Conservation (phyloP, 176 grass and related monocot genomes). For the Musa schizocarpa region DNA sequence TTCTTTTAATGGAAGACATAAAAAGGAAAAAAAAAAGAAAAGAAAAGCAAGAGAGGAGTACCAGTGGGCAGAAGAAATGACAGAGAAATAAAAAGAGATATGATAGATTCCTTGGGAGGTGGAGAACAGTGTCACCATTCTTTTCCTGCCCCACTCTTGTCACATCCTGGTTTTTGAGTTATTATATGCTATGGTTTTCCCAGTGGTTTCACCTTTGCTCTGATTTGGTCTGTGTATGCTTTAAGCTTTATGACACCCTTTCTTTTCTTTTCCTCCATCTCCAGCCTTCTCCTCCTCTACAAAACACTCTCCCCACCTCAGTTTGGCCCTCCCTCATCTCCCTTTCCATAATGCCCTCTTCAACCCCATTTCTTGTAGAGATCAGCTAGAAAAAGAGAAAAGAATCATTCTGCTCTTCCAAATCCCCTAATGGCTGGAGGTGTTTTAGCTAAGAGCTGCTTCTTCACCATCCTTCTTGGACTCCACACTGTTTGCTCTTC, state of each 20-base stretch:
- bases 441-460: slow-evolving; percentile 15
- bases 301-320: neutral
- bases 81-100: no score
- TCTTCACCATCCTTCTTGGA: slow-evolving; percentile 20
- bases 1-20: no score
- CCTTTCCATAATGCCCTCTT: slow-evolving; percentile 4
- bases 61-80: no score
- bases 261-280: no score
- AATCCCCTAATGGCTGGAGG: slow-evolving; percentile 12
- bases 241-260: slow-evolving; percentile 5
- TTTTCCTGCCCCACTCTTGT: no score
- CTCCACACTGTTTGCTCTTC: slow-evolving; percentile 28
- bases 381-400: neutral
- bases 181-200: neutral
- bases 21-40: no score
- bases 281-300: neutral
- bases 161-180: no score
- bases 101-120: no score
- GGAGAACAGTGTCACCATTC: no score
- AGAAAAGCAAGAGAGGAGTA: no score
- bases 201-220: neutral
- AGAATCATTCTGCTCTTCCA: neutral
- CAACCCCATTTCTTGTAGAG: neutral
- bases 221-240: neutral
- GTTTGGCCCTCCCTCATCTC: neutral